Conservation (phyloP, 148 eudicot species). For the Rhododendron griersonianum region DNA sequence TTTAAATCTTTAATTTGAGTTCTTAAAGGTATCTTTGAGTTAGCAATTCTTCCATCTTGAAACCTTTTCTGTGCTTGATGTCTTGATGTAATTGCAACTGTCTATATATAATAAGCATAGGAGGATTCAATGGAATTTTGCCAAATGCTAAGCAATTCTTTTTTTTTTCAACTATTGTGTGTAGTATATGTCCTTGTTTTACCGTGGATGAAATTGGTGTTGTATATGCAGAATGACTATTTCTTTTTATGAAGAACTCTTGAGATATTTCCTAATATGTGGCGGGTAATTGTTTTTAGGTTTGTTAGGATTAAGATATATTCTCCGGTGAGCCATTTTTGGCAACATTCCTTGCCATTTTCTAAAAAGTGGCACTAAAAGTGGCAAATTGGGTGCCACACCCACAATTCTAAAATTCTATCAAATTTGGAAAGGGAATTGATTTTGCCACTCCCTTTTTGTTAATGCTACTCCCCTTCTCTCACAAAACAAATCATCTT, state of each 20-base stretch:
- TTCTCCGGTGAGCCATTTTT: background rate
- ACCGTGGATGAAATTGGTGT: no score
- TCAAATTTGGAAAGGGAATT: no score
- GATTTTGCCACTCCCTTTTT: no score
- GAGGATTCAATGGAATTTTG: background rate
- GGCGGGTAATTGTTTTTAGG: background rate
- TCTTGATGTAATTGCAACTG: background rate
- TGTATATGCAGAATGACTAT: background rate
- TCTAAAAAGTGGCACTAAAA: no score
- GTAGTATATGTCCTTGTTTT: background rate
- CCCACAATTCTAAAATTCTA: no score
- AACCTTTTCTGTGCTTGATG: background rate
- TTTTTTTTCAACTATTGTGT: background rate
- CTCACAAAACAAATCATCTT: no score
- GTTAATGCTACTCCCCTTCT: no score
- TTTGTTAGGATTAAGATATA: background rate
- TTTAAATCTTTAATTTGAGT: background rate
- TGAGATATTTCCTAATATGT: background rate
- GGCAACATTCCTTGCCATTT: no score
- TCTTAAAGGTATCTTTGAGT: background rate
- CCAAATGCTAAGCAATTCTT: background rate
- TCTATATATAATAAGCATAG: background rate
- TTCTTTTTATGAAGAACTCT: background rate
- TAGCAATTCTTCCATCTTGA: background rate
- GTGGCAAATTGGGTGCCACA: no score